These are phyloP conservation scores for Glomus cerebriforme DNA, from an alignment of 192 early-diverging fungal species.

Conservation along the genomic window DNA sequence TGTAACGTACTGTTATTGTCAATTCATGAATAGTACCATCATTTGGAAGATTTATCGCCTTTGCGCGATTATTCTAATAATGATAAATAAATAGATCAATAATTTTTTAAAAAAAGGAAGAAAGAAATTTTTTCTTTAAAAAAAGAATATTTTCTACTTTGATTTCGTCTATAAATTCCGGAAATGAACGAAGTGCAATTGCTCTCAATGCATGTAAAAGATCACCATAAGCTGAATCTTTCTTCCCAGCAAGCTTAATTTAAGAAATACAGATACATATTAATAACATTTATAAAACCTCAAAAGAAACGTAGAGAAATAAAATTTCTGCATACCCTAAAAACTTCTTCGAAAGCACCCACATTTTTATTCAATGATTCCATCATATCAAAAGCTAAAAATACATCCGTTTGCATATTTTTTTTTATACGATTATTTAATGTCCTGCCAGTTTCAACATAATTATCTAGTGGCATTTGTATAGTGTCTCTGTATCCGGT, in stretches of 20 bases:
- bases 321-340: constrained; percentile 40
- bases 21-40: constrained; percentile 88
- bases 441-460: constrained; percentile 54
- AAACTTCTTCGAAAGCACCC: constrained; percentile 47
- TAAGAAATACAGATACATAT: not conserved
- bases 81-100: not conserved
- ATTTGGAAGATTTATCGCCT: constrained; percentile 45
- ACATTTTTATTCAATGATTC: constrained; percentile 48
- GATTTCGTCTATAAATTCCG: constrained; percentile 71
- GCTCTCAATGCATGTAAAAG: constrained; percentile 51
- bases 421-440: constrained; percentile 56
- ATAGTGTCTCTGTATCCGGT: constrained; percentile 51
- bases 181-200: constrained; percentile 58
- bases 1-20: constrained; percentile 67
- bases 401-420: constrained; percentile 57
- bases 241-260: constrained; percentile 44
- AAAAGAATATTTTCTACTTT: constrained; percentile 45
- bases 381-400: constrained; percentile 70
- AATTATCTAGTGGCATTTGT: constrained; percentile 48
- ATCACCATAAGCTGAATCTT: constrained; percentile 47
- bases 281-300: no score
- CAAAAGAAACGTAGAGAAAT: not conserved
- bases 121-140: no score
- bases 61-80: constrained; percentile 7
- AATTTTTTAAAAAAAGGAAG: no score